phyloP scores from a whole-genome alignment of 345 rosid species.

The Eucalyptus tenuipes region DNA sequence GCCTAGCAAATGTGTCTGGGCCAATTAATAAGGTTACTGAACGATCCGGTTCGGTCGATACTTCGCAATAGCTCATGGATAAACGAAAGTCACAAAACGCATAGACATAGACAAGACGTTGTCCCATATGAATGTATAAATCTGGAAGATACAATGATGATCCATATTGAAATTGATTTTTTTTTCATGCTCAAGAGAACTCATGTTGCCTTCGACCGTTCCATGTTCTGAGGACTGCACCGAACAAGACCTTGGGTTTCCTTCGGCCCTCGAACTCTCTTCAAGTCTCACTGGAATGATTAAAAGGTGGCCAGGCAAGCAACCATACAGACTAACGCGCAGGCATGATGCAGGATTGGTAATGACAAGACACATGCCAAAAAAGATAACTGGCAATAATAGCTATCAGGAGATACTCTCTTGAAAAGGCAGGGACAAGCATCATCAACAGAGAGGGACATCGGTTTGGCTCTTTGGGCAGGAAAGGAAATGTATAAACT shows the following conservation, averaged over 20 bases:
- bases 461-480: neutral
- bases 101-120: neutral
- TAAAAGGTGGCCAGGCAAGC: too few relatives aligned
- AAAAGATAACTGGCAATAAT: neutral
- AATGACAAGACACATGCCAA: neutral
- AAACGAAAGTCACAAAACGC: neutral
- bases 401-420: neutral
- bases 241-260: too few relatives aligned
- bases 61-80: neutral
- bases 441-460: neutral
- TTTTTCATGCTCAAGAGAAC: too few relatives aligned
- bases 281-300: too few relatives aligned
- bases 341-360: neutral
- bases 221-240: too few relatives aligned
- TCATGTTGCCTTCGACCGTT: neutral
- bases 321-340: too few relatives aligned
- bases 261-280: too few relatives aligned
- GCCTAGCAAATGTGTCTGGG: neutral
- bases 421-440: neutral
- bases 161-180: too few relatives aligned
- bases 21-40: neutral
- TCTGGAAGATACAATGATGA: too few relatives aligned
- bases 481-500: neutral
- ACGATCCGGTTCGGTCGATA: accelerated
- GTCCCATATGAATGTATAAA: too few relatives aligned